Percentiles rank a stretch among this genome's conserved stretches.
phyloP scores from a whole-genome alignment of 495 filamentous ascomycete species.

The Xylaria longipes region DNA sequence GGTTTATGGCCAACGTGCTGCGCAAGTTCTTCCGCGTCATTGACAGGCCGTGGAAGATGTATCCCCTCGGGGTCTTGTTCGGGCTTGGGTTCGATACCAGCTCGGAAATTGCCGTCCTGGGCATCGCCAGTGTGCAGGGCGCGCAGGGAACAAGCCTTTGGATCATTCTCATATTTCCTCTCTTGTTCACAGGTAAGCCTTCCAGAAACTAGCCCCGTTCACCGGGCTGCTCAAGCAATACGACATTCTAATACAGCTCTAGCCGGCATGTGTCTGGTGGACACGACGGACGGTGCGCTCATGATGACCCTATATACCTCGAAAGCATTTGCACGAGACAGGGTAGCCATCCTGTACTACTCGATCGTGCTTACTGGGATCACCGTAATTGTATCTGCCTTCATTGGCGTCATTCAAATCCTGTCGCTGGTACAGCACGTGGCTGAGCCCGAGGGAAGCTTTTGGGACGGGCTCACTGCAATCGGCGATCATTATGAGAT shows the following conservation, averaged over 20 bases:
- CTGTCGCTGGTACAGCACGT: constrained; percentile 78
- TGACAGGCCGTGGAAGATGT: constrained; percentile 97
- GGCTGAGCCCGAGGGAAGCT: constrained; percentile 71
- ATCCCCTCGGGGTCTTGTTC: constrained; percentile 87
- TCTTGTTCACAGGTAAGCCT: constrained; percentile 80
- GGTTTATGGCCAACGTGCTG: constrained; percentile 74
- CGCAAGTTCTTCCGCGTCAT: constrained; percentile 81
- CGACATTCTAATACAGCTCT: not conserved
- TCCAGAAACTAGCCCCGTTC: not conserved
- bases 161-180: constrained; percentile 92
- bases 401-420: constrained; percentile 86
- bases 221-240: not conserved
- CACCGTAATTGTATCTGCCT: constrained; percentile 84
- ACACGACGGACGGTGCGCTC: constrained; percentile 88
- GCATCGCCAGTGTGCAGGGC: constrained; percentile 86
- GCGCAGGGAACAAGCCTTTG: constrained; percentile 87
- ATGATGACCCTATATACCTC: constrained; percentile 95
- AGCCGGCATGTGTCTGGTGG: constrained; percentile 90
- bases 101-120: constrained; percentile 89
- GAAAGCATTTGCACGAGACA: constrained; percentile 73
- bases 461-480: constrained; percentile 84
- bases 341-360: constrained; percentile 90
- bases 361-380: constrained; percentile 86
- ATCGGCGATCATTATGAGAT: constrained; percentile 85
- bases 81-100: constrained; percentile 96